Percentiles rank a stretch among this genome's conserved stretches.
phyloP scores from a whole-genome alignment of 2,329 filamentous ascomycete species.

The Ceratocystis albifundus region DNA sequence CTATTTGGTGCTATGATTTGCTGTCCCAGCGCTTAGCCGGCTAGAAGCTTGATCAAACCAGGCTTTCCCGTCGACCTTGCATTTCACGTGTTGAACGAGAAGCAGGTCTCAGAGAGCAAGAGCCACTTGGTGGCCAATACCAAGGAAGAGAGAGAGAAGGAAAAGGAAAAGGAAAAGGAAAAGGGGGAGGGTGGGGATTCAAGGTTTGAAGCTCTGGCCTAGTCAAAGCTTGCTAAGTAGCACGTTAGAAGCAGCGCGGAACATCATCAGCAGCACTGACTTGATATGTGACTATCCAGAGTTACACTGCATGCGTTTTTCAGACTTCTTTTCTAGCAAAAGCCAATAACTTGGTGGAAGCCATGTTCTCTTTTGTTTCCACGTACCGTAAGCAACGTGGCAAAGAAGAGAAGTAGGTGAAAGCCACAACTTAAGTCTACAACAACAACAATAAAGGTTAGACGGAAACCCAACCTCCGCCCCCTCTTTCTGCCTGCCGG shows the following conservation, averaged over 20 bases:
- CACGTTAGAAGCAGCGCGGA: not conserved
- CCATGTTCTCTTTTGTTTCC: too few relatives aligned
- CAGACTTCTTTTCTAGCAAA: not conserved
- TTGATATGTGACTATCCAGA: not conserved
- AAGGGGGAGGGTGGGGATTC: not conserved
- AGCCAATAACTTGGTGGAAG: not conserved
- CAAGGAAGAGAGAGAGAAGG: not conserved
- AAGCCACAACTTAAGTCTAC: too few relatives aligned
- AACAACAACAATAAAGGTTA: too few relatives aligned
- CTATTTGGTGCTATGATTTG: not conserved
- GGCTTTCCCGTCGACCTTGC: not conserved
- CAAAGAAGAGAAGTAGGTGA: too few relatives aligned
- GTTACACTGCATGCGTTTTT: not conserved
- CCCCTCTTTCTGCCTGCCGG: too few relatives aligned
- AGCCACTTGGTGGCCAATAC: not conserved
- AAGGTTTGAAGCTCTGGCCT: not conserved
- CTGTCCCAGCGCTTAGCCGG: not conserved
- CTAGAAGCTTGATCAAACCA: not conserved
- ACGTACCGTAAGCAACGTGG: too few relatives aligned
- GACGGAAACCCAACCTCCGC: too few relatives aligned
- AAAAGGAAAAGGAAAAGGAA: too few relatives aligned
- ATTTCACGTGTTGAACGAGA: not conserved
- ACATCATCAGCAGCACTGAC: not conserved
- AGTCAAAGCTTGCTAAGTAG: not conserved
- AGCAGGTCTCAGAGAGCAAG: not conserved